Evolutionary conservation across 2,329 filamentous ascomycete genomes (phyloP).

Genomic region (Xylaria digitata): DNA sequence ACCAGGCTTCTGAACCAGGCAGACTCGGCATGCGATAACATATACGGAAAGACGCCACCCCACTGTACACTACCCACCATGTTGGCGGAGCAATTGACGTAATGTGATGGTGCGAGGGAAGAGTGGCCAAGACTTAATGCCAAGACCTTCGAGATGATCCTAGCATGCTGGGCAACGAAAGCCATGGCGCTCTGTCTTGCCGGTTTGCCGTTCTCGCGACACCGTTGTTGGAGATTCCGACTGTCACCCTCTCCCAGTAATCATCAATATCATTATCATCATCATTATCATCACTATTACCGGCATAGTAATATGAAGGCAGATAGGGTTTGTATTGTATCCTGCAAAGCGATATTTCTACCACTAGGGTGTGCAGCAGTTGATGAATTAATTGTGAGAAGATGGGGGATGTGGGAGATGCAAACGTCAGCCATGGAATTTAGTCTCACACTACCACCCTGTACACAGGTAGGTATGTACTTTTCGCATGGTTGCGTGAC

Average conservation of each 20-base stretch:
- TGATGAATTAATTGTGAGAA: constrained; percentile 3
- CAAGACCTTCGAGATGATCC: constrained; percentile 21
- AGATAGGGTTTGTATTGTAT: constrained; percentile 6
- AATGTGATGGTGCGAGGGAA: constrained; percentile 39
- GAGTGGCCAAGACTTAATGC: constrained; percentile 43
- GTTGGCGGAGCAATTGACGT: constrained; percentile 37
- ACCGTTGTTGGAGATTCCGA: constrained; percentile 21
- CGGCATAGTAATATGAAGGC: neutral
- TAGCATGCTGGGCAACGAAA: neutral
- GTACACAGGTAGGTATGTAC: neutral
- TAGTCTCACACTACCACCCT: neutral
- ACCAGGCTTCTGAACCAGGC: neutral
- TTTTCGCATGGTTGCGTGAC: neutral
- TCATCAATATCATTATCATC: neutral
- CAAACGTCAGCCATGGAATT: neutral
- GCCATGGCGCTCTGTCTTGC: constrained; percentile 23
- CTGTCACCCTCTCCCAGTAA: constrained; percentile 16
- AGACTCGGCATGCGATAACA: constrained; percentile 18
- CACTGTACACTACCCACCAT: constrained; percentile 25
- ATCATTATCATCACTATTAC: neutral
- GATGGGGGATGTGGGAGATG: constrained; percentile 6
- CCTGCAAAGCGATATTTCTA: constrained; percentile 7
- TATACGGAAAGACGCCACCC: constrained; percentile 12
- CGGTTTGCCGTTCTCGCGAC: constrained; percentile 33
- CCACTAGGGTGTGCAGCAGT: constrained; percentile 2